These are phyloP conservation scores for Comarum palustre DNA, from an alignment of 306 rosid species.

Conservation along the genomic window DNA sequence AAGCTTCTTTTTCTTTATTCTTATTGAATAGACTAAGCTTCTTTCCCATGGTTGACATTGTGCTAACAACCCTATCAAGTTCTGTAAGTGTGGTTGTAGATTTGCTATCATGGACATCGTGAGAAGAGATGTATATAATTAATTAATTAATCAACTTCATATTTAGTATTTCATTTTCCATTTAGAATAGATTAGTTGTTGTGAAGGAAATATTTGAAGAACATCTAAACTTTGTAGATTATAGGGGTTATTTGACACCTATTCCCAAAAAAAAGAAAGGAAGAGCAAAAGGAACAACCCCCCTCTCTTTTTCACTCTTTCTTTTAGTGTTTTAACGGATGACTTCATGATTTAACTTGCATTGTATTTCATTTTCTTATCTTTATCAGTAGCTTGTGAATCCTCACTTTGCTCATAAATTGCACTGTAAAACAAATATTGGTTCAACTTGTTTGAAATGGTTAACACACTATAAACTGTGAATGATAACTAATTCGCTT, in stretches of 20 bases:
- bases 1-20: neutral
- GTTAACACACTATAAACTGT: neutral
- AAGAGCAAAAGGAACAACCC: no score
- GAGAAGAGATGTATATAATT: neutral
- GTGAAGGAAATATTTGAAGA: neutral
- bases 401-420: conserved; percentile 6
- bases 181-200: neutral
- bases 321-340: neutral
- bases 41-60: neutral
- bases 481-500: neutral
- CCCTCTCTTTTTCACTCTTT: no score
- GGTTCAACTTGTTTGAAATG: neutral
- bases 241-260: neutral
- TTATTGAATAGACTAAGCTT: neutral
- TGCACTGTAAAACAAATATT: neutral
- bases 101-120: neutral
- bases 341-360: conserved; percentile 5
- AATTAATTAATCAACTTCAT: neutral
- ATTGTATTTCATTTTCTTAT: neutral
- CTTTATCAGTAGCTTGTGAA: neutral
- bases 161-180: neutral
- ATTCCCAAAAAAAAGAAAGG: neutral
- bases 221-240: neutral
- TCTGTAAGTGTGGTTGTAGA: neutral
- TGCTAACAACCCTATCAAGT: conserved; percentile 2